Percentiles rank a stretch among this genome's conserved stretches.
These are phyloP conservation scores for Hemileccinum impolitum DNA, from an alignment of 768 basidiomycete species.

Conservation along the genomic window DNA sequence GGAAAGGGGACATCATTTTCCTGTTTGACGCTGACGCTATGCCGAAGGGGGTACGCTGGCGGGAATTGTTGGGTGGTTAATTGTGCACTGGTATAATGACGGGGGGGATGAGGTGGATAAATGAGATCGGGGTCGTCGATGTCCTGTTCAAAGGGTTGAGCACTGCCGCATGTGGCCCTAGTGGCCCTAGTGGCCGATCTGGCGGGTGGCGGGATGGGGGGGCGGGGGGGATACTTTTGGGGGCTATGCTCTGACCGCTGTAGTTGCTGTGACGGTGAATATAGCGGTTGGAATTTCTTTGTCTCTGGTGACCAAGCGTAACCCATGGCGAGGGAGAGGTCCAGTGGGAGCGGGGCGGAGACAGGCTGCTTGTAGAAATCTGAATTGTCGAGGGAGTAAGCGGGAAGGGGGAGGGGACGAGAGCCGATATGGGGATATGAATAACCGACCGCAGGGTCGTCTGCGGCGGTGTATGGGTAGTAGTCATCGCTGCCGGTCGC, in stretches of 20 bases:
- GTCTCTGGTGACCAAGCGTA: slow-evolving; percentile 31
- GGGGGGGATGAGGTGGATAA: slow-evolving; percentile 23
- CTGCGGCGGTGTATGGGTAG: slow-evolving; percentile 24
- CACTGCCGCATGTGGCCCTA: slow-evolving; percentile 10
- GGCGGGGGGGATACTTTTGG: slow-evolving; percentile 16
- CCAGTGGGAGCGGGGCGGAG: slow-evolving; percentile 29
- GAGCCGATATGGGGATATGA: slow-evolving; percentile 22
- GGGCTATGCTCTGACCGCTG: slow-evolving; percentile 25
- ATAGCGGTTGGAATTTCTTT: slow-evolving; percentile 37
- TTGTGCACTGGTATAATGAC: slow-evolving; percentile 21
- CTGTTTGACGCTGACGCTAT: slow-evolving; percentile 24
- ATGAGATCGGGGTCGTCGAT: slow-evolving; percentile 26
- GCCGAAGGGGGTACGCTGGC: slow-evolving; percentile 23
- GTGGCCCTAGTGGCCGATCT: slow-evolving; percentile 15
- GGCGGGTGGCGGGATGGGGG: slow-evolving; percentile 7
- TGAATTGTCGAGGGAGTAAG: slow-evolving; percentile 20
- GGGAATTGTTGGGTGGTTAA: slow-evolving; percentile 19
- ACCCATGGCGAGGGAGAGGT: slow-evolving; percentile 31
- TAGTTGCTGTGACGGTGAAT: slow-evolving; percentile 30
- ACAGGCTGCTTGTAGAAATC: slow-evolving; percentile 34
- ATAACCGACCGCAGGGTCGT: slow-evolving; percentile 23
- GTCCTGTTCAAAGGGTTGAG: slow-evolving; percentile 23
- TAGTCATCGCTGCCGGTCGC: slow-evolving; percentile 26
- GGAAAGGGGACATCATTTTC: slow-evolving; percentile 26
- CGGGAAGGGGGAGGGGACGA: slow-evolving; percentile 21